phyloP scores from a whole-genome alignment of 2,329 filamentous ascomycete species.

The Laburnicola sp. region DNA sequence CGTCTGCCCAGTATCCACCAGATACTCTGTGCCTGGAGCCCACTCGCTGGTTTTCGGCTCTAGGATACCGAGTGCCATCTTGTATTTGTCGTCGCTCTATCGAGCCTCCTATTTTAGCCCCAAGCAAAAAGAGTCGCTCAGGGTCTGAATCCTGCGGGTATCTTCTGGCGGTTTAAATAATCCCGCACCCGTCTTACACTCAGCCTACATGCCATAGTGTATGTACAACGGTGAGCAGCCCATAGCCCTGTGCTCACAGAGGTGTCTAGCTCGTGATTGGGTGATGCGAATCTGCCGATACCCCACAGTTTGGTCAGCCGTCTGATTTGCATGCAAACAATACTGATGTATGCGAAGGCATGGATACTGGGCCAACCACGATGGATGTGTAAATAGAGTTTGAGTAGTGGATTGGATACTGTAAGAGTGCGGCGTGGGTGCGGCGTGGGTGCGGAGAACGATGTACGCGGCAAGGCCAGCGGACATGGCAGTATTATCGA shows the following conservation, averaged over 20 bases:
- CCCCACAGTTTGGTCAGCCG: conserved; percentile 10
- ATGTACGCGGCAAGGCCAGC: background rate
- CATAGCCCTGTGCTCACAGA: no score
- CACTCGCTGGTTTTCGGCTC: conserved; percentile 19
- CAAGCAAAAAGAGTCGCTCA: background rate
- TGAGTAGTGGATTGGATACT: conserved; percentile 12
- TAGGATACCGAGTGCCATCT: conserved; percentile 33
- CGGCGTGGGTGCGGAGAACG: no score
- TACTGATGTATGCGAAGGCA: background rate
- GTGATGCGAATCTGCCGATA: conserved; percentile 19
- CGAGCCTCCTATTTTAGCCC: background rate
- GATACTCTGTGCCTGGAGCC: conserved; percentile 31
- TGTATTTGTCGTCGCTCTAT: background rate
- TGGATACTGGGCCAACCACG: background rate
- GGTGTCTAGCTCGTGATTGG: conserved; percentile 4
- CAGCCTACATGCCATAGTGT: no score
- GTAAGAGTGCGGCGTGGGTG: no score
- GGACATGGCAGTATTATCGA: no score
- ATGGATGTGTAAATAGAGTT: background rate
- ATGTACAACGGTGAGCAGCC: no score
- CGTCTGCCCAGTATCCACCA: conserved; percentile 23
- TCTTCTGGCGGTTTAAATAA: background rate
- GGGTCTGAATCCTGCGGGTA: no score
- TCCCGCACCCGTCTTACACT: no score
- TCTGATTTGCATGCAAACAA: conserved; percentile 12